Percentiles rank a stretch among this genome's conserved stretches.
Conservation (phyloP, 2,329 filamentous ascomycete genomes). For the Arthrobotrys conoides region DNA sequence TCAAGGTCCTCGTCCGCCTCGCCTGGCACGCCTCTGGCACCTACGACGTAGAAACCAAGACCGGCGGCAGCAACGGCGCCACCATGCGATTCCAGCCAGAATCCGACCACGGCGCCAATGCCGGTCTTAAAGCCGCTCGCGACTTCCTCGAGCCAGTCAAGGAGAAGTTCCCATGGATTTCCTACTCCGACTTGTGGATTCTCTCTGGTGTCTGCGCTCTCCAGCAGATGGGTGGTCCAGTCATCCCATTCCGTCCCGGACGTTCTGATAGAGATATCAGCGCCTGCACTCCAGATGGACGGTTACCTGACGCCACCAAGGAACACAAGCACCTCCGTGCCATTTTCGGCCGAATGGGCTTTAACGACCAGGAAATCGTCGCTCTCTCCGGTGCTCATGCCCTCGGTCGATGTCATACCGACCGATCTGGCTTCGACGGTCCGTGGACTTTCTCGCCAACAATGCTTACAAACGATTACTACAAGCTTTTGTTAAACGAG, state of each 20-base stretch:
- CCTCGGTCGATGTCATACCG: conserved; percentile 77
- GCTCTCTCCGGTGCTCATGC: conserved; percentile 88
- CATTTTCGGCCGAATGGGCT: conserved; percentile 98
- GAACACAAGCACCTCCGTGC: conserved; percentile 84
- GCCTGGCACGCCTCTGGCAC: conserved; percentile 96
- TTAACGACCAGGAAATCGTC: conserved; percentile 96
- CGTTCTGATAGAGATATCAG: conserved; percentile 82
- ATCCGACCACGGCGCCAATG: conserved; percentile 91
- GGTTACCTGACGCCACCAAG: conserved; percentile 85
- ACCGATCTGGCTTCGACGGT: conserved; percentile 88
- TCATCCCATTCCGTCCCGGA: conserved; percentile 89
- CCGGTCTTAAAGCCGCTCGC: conserved; percentile 85
- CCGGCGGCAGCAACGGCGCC: conserved; percentile 94
- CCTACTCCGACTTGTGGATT: conserved; percentile 97
- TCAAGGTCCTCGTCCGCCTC: conserved; percentile 80
- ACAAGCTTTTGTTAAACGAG: conserved; percentile 86
- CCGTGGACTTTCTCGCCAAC: conserved; percentile 95
- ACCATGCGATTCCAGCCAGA: conserved; percentile 97
- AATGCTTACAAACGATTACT: conserved; percentile 95
- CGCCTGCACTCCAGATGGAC: conserved; percentile 93
- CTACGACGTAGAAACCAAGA: conserved; percentile 87
- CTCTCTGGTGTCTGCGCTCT: conserved; percentile 86
- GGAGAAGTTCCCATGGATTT: conserved; percentile 93
- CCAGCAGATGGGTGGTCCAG: conserved; percentile 94
- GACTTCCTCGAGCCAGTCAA: conserved; percentile 95